A percentile compares a stretch with the other conserved stretches of the same genome.
Conservation (phyloP, 2,329 filamentous ascomycete genomes). For the Fusarium pseudonygamai region DNA sequence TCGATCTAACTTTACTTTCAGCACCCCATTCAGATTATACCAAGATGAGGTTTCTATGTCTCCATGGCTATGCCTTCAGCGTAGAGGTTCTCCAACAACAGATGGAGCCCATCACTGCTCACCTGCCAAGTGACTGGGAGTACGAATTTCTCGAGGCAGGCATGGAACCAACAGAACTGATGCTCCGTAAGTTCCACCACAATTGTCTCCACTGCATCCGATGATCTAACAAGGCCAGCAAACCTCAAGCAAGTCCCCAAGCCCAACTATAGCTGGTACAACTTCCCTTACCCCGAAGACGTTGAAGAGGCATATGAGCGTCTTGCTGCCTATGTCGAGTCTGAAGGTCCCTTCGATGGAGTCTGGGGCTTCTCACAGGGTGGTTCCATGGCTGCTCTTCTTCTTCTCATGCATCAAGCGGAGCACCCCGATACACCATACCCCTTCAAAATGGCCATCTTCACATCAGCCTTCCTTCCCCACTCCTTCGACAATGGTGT, state of each 20-base stretch:
- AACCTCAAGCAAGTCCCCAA: background rate
- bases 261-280: background rate
- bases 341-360: background rate
- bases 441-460: background rate
- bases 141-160: background rate
- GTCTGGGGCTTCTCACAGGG: background rate
- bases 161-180: background rate
- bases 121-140: background rate
- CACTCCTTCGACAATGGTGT: background rate
- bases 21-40: rapidly evolving
- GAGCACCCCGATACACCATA: background rate
- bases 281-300: background rate
- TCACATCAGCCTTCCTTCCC: background rate
- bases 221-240: background rate
- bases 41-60: background rate
- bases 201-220: rapidly evolving
- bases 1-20: background rate
- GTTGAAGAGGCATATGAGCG: background rate
- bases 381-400: background rate
- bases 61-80: background rate
- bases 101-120: background rate
- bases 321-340: background rate
- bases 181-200: background rate
- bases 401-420: background rate
- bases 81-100: background rate